These are phyloP conservation scores for Hypoxylon sp. DNA, from an alignment of 2,329 filamentous ascomycete species.

Conservation along the genomic window DNA sequence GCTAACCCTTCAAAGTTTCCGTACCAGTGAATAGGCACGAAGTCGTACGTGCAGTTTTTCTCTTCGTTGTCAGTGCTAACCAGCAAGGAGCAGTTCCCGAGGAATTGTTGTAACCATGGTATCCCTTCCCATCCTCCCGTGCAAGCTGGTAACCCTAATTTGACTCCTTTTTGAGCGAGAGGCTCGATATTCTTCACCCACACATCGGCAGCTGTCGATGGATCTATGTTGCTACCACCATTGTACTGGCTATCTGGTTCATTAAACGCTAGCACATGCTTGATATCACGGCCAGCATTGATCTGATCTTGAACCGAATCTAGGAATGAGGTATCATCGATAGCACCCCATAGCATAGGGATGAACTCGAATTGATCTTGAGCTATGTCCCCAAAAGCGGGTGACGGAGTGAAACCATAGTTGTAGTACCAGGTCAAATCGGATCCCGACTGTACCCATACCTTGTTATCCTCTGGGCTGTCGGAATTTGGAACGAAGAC, in stretches of 20 bases:
- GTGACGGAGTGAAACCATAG: conserved; percentile 67
- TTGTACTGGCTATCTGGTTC: conserved; percentile 74
- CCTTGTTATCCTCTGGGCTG: conserved; percentile 67
- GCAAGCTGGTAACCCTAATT: conserved; percentile 74
- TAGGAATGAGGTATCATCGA: conserved; percentile 67
- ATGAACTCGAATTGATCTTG: conserved; percentile 75
- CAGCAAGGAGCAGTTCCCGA: conserved; percentile 68
- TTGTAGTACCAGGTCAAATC: conserved; percentile 88
- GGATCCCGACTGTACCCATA: conserved; percentile 66
- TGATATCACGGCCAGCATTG: conserved; percentile 63
- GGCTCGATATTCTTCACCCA: conserved; percentile 80
- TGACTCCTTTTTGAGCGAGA: conserved; percentile 68
- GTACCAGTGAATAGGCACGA: conserved; percentile 73
- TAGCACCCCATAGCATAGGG: conserved; percentile 80
- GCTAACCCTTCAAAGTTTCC: conserved; percentile 75
- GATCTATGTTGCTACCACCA: conserved; percentile 71
- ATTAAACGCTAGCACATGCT: conserved; percentile 78
- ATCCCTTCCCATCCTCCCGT: conserved; percentile 69
- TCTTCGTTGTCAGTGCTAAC: conserved; percentile 55
- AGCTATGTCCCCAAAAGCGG: conserved; percentile 56
- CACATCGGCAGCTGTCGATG: conserved; percentile 67
- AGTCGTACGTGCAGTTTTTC: conserved; percentile 68
- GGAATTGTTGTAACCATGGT: conserved; percentile 72
- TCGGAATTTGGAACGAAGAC: conserved; percentile 68
- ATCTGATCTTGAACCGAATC: conserved; percentile 65